Percentiles rank a stretch among this genome's conserved stretches.
These are phyloP conservation scores for Nosema bombycis DNA, from an alignment of 371 early-diverging fungal genomes.

Conservation along the genomic window DNA sequence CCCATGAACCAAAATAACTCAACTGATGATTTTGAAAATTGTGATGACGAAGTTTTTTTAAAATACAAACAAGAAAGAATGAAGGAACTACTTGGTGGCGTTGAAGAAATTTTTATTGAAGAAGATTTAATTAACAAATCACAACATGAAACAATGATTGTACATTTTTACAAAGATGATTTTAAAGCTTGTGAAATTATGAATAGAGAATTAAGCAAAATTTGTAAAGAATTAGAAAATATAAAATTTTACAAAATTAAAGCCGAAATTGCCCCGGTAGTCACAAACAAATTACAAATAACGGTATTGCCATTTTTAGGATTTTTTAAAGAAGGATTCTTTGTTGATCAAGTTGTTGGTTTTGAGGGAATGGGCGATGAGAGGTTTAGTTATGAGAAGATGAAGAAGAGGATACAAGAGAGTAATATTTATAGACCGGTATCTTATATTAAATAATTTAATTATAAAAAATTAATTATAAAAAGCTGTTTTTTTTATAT, in stretches of 20 bases:
- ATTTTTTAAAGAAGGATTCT: constrained; percentile 62
- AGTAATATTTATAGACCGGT: constrained; percentile 41
- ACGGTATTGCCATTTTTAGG: constrained; percentile 60
- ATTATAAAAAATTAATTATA: constrained; percentile 4
- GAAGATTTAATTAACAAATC: constrained; percentile 55
- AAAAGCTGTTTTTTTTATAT: neutral
- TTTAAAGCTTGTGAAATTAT: constrained; percentile 61
- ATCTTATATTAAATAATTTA: constrained; percentile 25
- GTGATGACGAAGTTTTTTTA: constrained; percentile 52
- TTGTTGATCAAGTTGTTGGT: constrained; percentile 62
- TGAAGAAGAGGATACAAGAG: constrained; percentile 31
- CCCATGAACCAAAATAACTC: neutral
- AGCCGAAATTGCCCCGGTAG: constrained; percentile 48
- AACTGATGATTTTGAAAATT: neutral
- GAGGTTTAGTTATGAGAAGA: constrained; percentile 6
- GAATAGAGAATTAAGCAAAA: constrained; percentile 53
- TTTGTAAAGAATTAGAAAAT: constrained; percentile 45
- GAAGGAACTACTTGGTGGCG: constrained; percentile 36
- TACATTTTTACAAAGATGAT: constrained; percentile 61
- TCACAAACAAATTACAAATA: constrained; percentile 55
- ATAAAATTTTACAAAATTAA: constrained; percentile 58
- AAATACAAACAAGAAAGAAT: constrained; percentile 47
- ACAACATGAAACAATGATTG: constrained; percentile 57
- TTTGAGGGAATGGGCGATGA: constrained; percentile 63
- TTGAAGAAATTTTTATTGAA: constrained; percentile 54